These are phyloP conservation scores for Didymella keratinophila DNA, from an alignment of 2,329 filamentous ascomycete species.

Conservation along the genomic window DNA sequence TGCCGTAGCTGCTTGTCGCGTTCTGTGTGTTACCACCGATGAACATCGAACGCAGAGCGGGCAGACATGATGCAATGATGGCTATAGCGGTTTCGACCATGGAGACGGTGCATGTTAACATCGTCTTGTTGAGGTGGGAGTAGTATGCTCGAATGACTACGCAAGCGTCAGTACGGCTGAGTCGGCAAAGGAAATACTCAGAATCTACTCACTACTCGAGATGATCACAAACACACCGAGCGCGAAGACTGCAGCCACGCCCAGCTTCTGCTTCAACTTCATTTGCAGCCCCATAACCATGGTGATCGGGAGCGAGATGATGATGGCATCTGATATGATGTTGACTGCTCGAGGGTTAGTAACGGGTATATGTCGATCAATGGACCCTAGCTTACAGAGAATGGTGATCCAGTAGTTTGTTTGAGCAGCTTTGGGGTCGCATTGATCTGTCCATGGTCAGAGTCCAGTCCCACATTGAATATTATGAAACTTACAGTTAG, in stretches of 20 bases:
- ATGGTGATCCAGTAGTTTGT: constrained; percentile 37
- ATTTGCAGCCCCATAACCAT: constrained; percentile 36
- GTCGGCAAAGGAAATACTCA: not conserved
- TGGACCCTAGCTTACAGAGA: constrained; percentile 21
- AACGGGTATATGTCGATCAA: not conserved
- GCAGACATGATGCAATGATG: constrained; percentile 53
- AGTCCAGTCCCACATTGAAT: not conserved
- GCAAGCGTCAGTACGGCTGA: constrained; percentile 4
- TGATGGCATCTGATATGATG: constrained; percentile 32
- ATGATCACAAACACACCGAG: constrained; percentile 36
- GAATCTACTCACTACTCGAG: constrained; percentile 28
- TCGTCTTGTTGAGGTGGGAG: constrained; percentile 29
- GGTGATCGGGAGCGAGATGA: constrained; percentile 32
- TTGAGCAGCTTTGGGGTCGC: constrained; percentile 26
- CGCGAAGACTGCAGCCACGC: constrained; percentile 33
- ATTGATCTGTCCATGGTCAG: constrained; percentile 31
- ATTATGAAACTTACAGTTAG: constrained; percentile 21
- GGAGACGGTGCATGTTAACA: constrained; percentile 37
- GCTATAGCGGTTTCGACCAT: constrained; percentile 46
- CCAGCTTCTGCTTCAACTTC: constrained; percentile 35
- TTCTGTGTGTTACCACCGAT: constrained; percentile 29
- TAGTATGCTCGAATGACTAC: constrained; percentile 36
- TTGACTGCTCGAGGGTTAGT: constrained; percentile 24
- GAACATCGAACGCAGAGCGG: constrained; percentile 35
- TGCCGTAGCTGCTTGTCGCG: constrained; percentile 31